A percentile compares a stretch with the other conserved stretches of the same genome.
phyloP scores from a whole-genome alignment of 176 grass and related monocot species.

The Carex myosuroides region DNA sequence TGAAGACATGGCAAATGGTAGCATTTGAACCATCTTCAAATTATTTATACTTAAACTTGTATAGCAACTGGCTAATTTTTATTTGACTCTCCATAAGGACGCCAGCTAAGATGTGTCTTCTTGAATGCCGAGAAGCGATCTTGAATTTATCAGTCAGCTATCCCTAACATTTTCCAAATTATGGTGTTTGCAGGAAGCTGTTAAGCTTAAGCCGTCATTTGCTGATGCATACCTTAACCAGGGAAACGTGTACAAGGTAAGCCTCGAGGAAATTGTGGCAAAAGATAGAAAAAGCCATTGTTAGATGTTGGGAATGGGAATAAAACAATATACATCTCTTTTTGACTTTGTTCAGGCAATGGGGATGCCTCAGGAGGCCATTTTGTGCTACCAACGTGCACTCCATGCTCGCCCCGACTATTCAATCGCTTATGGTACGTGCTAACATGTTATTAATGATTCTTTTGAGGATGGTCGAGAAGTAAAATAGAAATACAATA shows the following conservation, averaged over 20 bases:
- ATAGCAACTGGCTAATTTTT: neutral
- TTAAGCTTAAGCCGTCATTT: conserved; percentile 94
- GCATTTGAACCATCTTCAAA: neutral
- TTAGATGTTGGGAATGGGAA: neutral
- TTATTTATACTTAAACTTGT: neutral
- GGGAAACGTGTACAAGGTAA: conserved; percentile 97
- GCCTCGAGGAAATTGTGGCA: neutral
- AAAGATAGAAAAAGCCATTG: neutral
- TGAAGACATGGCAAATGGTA: neutral
- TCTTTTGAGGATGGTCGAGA: neutral
- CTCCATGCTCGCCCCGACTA: conserved; percentile 76
- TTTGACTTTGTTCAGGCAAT: conserved; percentile 56
- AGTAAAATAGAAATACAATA: neutral
- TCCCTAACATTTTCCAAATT: conserved; percentile 1
- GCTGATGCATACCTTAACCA: conserved; percentile 94
- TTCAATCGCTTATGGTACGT: conserved; percentile 85
- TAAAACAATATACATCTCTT: conserved; percentile 21
- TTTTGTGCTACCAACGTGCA: conserved; percentile 84
- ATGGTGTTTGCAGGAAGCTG: conserved; percentile 62
- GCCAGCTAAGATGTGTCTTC: neutral
- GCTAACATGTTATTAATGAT: conserved; percentile 5
- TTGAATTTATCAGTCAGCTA: neutral
- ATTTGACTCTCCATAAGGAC: neutral
- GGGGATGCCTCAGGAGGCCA: conserved; percentile 86
- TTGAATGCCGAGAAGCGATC: neutral